phyloP scores from a whole-genome alignment of 768 basidiomycete genomes.

The Boletus pseudopeckii region DNA sequence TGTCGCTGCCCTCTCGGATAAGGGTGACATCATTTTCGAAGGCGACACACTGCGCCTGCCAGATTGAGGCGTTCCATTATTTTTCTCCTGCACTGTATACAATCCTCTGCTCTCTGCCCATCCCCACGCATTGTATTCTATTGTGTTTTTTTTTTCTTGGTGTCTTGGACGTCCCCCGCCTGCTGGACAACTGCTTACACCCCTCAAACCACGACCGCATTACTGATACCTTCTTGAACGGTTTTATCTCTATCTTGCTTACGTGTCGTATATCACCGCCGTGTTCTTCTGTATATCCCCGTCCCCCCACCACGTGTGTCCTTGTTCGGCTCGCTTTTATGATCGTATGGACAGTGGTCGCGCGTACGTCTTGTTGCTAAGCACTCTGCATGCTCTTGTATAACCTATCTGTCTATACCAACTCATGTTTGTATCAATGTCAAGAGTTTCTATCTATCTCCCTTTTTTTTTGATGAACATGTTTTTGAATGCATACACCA shows the following conservation, averaged over 20 bases:
- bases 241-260: slow-evolving; percentile 8
- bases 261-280: slow-evolving; percentile 13
- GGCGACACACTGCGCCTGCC: slow-evolving; percentile 42
- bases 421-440: slow-evolving; percentile 22
- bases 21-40: slow-evolving; percentile 47
- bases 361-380: background rate
- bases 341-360: background rate
- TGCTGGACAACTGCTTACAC: slow-evolving; percentile 2
- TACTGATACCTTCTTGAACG: slow-evolving; percentile 25
- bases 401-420: slow-evolving; percentile 13
- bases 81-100: background rate
- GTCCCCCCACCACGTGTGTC: background rate
- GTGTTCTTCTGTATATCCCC: slow-evolving; percentile 15
- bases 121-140: slow-evolving; percentile 13
- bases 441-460: background rate
- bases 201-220: slow-evolving; percentile 2
- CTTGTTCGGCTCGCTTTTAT: slow-evolving; percentile 2
- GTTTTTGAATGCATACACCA: background rate
- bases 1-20: slow-evolving; percentile 44
- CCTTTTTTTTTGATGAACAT: background rate
- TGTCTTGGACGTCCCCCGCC: slow-evolving; percentile 20
- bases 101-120: background rate
- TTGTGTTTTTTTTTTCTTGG: slow-evolving; percentile 16
- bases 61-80: slow-evolving; percentile 7
- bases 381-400: slow-evolving; percentile 13